A percentile compares a stretch with the other conserved stretches of the same genome.
phyloP scores from a whole-genome alignment of 495 filamentous ascomycete species.

The Extremus antarcticus region DNA sequence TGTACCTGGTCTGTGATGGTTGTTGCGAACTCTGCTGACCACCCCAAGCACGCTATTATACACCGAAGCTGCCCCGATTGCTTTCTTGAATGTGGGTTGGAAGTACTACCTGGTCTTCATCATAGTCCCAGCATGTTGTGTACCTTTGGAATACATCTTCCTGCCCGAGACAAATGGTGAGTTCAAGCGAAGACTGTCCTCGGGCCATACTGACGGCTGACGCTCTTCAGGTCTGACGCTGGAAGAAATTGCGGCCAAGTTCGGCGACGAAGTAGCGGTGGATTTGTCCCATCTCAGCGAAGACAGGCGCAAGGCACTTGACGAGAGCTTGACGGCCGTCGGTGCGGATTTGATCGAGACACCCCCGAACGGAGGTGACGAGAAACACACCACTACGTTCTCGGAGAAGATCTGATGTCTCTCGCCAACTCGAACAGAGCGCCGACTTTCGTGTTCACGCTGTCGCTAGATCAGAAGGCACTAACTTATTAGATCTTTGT shows the following conservation, averaged over 20 bases:
- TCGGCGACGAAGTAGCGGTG: slow-evolving; percentile 3
- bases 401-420: neutral
- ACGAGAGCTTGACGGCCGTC: neutral
- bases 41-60: neutral
- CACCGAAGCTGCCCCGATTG: slow-evolving; percentile 1
- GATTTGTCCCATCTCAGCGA: neutral
- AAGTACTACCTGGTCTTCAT: slow-evolving; percentile 5
- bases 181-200: neutral
- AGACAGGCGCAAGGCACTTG: neutral
- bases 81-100: slow-evolving; percentile 1
- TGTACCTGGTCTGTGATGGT: neutral
- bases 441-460: no score
- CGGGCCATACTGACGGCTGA: neutral
- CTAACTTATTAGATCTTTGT: no score
- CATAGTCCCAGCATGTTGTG: neutral
- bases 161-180: neutral
- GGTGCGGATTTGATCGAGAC: neutral
- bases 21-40: neutral
- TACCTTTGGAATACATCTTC: neutral
- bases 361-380: neutral
- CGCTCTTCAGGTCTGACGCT: neutral
- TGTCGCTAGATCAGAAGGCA: no score
- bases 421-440: no score
- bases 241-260: slow-evolving; percentile 1
- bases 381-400: neutral